phyloP scores from a whole-genome alignment of 2,329 filamentous ascomycete species.

The Colletotrichum melonis region DNA sequence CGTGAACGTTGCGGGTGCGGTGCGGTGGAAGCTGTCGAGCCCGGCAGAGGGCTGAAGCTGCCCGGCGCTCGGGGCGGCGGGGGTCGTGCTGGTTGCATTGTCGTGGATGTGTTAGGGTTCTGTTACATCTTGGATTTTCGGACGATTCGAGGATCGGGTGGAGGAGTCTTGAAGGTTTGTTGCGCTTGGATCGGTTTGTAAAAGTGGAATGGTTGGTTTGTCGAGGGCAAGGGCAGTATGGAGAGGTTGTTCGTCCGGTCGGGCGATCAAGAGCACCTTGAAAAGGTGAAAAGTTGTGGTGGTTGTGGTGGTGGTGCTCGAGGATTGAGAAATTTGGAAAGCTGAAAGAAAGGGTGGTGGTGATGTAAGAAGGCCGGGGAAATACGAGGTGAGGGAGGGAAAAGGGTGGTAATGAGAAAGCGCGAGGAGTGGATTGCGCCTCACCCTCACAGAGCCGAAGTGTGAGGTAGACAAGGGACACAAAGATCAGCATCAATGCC shows the following conservation, averaged over 20 bases:
- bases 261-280: not conserved
- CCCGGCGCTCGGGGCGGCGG: constrained; percentile 61
- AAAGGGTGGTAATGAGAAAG: constrained; percentile 22
- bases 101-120: constrained; percentile 43
- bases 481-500: constrained; percentile 2
- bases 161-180: constrained; percentile 12
- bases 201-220: not conserved
- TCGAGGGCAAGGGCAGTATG: not conserved
- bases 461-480: constrained; percentile 19
- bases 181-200: constrained; percentile 1
- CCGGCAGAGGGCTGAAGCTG: constrained; percentile 66
- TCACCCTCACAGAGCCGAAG: constrained; percentile 2
- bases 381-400: constrained; percentile 26
- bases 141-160: constrained; percentile 32
- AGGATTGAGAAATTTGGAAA: not conserved
- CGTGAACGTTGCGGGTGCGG: constrained; percentile 45
- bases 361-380: constrained; percentile 21
- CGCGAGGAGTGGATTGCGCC: constrained; percentile 13
- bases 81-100: constrained; percentile 62
- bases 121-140: constrained; percentile 56
- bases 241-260: not conserved
- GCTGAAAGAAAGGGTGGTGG: not conserved
- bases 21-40: constrained; percentile 42
- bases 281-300: not conserved
- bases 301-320: not conserved